Evolutionary conservation across 2,329 filamentous ascomycete species (phyloP).

Genomic region (Scedosporium aurantiacum): DNA sequence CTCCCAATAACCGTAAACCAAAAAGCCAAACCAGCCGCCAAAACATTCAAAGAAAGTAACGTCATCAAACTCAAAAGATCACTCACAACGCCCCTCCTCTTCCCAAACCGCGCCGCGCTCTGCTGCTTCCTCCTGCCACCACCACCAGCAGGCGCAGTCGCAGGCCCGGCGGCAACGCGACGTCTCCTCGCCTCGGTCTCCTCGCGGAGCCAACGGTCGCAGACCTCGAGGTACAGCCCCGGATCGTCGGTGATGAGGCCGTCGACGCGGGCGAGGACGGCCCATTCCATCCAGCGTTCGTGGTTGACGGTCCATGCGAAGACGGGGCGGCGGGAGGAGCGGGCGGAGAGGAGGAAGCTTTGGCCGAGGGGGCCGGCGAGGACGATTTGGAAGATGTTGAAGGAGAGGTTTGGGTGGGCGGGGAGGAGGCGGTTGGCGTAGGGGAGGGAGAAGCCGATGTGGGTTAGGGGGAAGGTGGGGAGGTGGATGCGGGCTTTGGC

Average conservation of each 20-base stretch:
- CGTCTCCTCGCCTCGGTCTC: background rate
- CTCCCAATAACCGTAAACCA: slow-evolving; percentile 6
- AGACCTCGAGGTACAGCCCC: slow-evolving; percentile 52
- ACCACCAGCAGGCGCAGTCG: background rate
- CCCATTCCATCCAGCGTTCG: slow-evolving; percentile 70
- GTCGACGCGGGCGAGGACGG: slow-evolving; percentile 45
- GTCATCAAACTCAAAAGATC: slow-evolving; percentile 1
- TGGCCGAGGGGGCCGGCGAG: slow-evolving; percentile 58
- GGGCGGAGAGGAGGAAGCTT: slow-evolving; percentile 53
- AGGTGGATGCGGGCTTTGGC: slow-evolving; percentile 50
- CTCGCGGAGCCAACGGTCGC: slow-evolving; percentile 20
- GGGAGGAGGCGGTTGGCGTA: slow-evolving; percentile 62
- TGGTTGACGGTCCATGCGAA: slow-evolving; percentile 85
- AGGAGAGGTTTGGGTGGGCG: slow-evolving; percentile 51
- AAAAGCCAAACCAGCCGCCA: slow-evolving; percentile 1
- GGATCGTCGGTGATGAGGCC: slow-evolving; percentile 84
- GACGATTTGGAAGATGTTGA: slow-evolving; percentile 64
- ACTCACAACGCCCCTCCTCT: background rate
- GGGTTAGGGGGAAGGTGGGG: slow-evolving; percentile 51
- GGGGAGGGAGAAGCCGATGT: slow-evolving; percentile 54
- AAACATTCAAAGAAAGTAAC: slow-evolving; percentile 1
- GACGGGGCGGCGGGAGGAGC: slow-evolving; percentile 42
- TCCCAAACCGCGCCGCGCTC: background rate
- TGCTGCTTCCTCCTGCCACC: background rate
- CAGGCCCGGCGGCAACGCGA: background rate